Evolutionary conservation across 441 rosid genomes (phyloP).

Genomic region (Aleurites moluccanus): DNA sequence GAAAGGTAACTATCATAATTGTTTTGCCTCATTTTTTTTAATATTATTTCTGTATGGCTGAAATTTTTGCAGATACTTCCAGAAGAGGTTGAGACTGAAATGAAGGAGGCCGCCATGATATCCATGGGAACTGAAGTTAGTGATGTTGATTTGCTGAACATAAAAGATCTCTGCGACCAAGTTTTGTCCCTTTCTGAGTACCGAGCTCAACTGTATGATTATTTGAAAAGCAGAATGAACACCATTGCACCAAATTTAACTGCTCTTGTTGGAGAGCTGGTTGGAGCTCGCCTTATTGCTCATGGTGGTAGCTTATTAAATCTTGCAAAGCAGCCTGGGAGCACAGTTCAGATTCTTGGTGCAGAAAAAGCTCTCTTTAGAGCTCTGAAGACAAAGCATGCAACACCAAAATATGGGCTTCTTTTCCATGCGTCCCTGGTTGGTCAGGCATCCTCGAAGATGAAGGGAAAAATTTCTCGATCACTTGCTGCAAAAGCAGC

Average conservation of each 20-base stretch:
- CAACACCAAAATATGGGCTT: slow-evolving; percentile 88
- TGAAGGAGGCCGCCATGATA: slow-evolving; percentile 85
- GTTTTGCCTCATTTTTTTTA: not conserved
- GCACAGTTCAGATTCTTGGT: slow-evolving; percentile 92
- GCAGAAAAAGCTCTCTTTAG: slow-evolving; percentile 95
- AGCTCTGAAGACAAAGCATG: slow-evolving; percentile 91
- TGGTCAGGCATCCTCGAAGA: slow-evolving; percentile 84
- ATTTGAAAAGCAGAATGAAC: slow-evolving; percentile 86
- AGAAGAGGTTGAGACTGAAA: slow-evolving; percentile 70
- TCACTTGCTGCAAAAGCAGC: slow-evolving; percentile 88
- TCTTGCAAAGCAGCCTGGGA: slow-evolving; percentile 94
- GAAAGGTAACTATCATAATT: not conserved
- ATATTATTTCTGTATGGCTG: not conserved
- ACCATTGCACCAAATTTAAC: slow-evolving; percentile 92
- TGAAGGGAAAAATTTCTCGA: slow-evolving; percentile 86
- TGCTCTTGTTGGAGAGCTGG: slow-evolving; percentile 94
- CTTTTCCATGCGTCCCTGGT: slow-evolving; percentile 88
- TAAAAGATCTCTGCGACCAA: slow-evolving; percentile 83
- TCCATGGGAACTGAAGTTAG: slow-evolving; percentile 95
- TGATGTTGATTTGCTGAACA: slow-evolving; percentile 75
- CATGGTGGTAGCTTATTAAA: slow-evolving; percentile 93
- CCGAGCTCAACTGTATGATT: slow-evolving; percentile 91
- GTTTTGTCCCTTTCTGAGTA: slow-evolving; percentile 84
- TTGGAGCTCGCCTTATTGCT: slow-evolving; percentile 90
- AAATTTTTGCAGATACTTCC: slow-evolving; percentile 48